These are phyloP conservation scores for Phaeosphaeriaceae sp. DNA, from an alignment of 2,329 filamentous ascomycete genomes.

Conservation along the genomic window DNA sequence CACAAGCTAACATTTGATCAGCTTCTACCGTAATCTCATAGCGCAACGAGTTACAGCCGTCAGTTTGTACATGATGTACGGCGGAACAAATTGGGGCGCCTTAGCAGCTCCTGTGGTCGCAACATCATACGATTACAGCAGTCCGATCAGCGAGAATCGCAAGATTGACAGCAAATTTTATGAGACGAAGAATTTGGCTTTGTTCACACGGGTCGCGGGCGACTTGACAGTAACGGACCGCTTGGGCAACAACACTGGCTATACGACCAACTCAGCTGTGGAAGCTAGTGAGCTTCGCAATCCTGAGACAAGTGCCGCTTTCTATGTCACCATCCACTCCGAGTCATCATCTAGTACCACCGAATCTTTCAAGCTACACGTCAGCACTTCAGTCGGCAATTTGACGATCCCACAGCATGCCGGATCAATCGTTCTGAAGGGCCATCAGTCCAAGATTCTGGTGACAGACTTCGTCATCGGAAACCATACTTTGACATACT, in stretches of 20 bases:
- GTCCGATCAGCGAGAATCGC: slow-evolving; percentile 66
- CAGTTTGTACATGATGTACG: slow-evolving; percentile 70
- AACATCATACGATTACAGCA: slow-evolving; percentile 69
- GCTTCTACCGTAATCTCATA: slow-evolving; percentile 68
- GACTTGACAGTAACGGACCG: slow-evolving; percentile 65
- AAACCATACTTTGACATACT: slow-evolving; percentile 60
- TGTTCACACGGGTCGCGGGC: slow-evolving; percentile 65
- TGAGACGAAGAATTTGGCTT: slow-evolving; percentile 67
- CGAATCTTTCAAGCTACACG: slow-evolving; percentile 62
- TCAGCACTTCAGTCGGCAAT: slow-evolving; percentile 63
- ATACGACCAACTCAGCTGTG: slow-evolving; percentile 61
- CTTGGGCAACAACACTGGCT: slow-evolving; percentile 56
- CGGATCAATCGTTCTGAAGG: slow-evolving; percentile 61
- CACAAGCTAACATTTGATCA: neutral
- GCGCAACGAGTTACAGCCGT: slow-evolving; percentile 66
- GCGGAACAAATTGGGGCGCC: slow-evolving; percentile 70
- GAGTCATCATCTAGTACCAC: slow-evolving; percentile 59
- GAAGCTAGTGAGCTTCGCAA: slow-evolving; percentile 65
- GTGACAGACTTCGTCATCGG: slow-evolving; percentile 67
- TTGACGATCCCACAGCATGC: slow-evolving; percentile 62
- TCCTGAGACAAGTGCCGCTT: slow-evolving; percentile 62
- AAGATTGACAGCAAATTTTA: slow-evolving; percentile 66
- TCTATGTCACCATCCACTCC: slow-evolving; percentile 66
- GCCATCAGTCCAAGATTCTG: slow-evolving; percentile 68
- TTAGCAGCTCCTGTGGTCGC: slow-evolving; percentile 65